phyloP scores from a whole-genome alignment of 2,329 filamentous ascomycete species.

The Tolypocladium cylindrosporum region DNA sequence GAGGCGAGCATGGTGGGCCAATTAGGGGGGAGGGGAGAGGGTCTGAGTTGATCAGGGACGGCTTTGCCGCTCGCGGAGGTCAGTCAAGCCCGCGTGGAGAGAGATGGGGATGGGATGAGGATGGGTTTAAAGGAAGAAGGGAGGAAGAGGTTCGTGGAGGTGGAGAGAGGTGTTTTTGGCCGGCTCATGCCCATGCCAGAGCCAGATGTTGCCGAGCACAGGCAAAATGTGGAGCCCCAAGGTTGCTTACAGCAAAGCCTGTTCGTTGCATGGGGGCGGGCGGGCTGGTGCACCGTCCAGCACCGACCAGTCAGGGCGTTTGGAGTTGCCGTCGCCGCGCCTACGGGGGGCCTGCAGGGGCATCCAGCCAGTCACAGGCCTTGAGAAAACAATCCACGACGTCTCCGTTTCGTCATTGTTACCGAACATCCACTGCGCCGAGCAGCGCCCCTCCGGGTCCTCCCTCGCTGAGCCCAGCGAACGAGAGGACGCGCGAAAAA shows the following conservation, averaged over 20 bases:
- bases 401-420: slow-evolving; percentile 7
- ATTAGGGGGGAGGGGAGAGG: slow-evolving; percentile 21
- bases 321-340: neutral
- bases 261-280: neutral
- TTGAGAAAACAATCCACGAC: slow-evolving; percentile 14
- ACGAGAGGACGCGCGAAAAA: slow-evolving; percentile 1
- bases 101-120: slow-evolving; percentile 6
- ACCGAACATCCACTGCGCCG: slow-evolving; percentile 3
- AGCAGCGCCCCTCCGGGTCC: neutral
- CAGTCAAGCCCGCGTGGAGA: slow-evolving; percentile 3
- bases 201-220: slow-evolving; percentile 10
- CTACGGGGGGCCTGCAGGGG: neutral
- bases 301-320: neutral
- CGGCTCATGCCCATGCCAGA: slow-evolving; percentile 5
- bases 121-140: slow-evolving; percentile 6
- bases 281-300: neutral
- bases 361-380: slow-evolving; percentile 12
- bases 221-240: slow-evolving; percentile 4
- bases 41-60: slow-evolving; percentile 11
- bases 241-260: neutral
- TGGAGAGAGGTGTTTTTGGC: slow-evolving; percentile 17
- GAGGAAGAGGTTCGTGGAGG: slow-evolving; percentile 6
- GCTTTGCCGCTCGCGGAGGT: slow-evolving; percentile 11
- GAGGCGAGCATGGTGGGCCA: slow-evolving; percentile 56
- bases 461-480: neutral